phyloP scores from a whole-genome alignment of 2,329 filamentous ascomycete species.

The Corinectria fuckeliana region DNA sequence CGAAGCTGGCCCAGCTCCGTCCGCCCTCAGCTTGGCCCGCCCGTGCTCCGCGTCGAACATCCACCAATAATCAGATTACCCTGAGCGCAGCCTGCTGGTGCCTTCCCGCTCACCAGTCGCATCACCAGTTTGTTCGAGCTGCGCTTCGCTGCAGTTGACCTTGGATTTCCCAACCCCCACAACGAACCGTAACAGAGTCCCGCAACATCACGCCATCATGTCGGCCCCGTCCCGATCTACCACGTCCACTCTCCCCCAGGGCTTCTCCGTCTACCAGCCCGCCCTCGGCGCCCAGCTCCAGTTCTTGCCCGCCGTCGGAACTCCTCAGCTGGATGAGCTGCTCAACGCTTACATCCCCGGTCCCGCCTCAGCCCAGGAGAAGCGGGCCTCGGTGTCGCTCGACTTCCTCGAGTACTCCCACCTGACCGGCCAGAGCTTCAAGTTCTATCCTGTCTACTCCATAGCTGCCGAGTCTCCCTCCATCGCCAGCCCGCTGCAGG shows the following conservation, averaged over 20 bases:
- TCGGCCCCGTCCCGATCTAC: slow-evolving; percentile 27
- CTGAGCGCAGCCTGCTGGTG: slow-evolving; percentile 10
- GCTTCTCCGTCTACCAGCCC: slow-evolving; percentile 67
- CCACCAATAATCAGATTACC: slow-evolving; percentile 1
- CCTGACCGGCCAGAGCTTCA: slow-evolving; percentile 63
- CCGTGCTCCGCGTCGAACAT: slow-evolving; percentile 5
- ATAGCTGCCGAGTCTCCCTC: slow-evolving; percentile 51
- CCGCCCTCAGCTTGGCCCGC: background rate
- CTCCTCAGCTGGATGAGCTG: slow-evolving; percentile 65
- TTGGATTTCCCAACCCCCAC: slow-evolving; percentile 20
- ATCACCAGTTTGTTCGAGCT: slow-evolving; percentile 4
- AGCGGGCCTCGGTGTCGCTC: slow-evolving; percentile 63
- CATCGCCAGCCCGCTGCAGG: slow-evolving; percentile 52
- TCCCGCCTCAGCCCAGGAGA: slow-evolving; percentile 60
- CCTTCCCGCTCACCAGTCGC: background rate
- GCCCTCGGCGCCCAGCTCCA: slow-evolving; percentile 63
- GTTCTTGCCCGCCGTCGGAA: slow-evolving; percentile 70
- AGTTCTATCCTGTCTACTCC: slow-evolving; percentile 63
- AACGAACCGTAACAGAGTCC: slow-evolving; percentile 9
- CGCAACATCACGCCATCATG: slow-evolving; percentile 36
- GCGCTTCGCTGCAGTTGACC: background rate
- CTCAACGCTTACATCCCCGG: slow-evolving; percentile 65
- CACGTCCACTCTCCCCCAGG: slow-evolving; percentile 45
- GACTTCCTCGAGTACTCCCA: slow-evolving; percentile 64
- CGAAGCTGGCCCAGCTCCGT: slow-evolving; percentile 11